Percentiles rank a stretch among this genome's conserved stretches.
These are phyloP conservation scores for Datura wrightii DNA, from an alignment of 257 asterid genomes.

Conservation along the genomic window DNA sequence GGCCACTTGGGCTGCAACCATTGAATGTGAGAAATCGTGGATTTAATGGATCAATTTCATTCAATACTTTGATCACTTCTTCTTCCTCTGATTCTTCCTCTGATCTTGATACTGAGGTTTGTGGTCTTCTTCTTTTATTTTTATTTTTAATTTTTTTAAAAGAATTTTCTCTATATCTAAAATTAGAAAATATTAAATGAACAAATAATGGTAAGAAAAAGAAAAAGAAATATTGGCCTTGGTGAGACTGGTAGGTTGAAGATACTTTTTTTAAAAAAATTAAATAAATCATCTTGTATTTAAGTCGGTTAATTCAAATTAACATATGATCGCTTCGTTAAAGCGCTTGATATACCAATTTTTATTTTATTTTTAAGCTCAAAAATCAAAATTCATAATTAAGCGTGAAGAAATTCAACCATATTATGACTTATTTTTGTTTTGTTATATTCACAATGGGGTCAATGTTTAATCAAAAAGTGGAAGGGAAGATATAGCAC, in stretches of 20 bases:
- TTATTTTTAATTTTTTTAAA: background rate
- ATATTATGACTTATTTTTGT: background rate
- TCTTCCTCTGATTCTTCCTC: slow-evolving; percentile 69
- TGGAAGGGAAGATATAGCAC: slow-evolving; percentile 35
- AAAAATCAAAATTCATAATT: background rate
- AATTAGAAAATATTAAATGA: background rate
- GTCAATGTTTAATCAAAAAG: slow-evolving; percentile 42
- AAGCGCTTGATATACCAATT: background rate
- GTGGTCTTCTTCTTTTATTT: background rate
- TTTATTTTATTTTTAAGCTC: background rate
- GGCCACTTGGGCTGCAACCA: slow-evolving; percentile 85
- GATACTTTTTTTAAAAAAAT: background rate
- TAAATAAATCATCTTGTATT: no score
- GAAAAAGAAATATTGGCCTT: background rate
- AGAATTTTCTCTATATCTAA: background rate
- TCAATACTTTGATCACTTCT: slow-evolving; percentile 58
- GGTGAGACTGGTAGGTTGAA: slow-evolving; percentile 28
- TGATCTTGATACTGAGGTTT: slow-evolving; percentile 76
- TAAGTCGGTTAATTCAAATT: no score
- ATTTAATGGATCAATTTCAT: slow-evolving; percentile 66
- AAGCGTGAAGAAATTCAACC: background rate
- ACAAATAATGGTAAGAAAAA: background rate
- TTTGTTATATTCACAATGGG: slow-evolving; percentile 42
- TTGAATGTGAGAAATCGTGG: slow-evolving; percentile 49
- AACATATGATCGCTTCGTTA: no score